Evolutionary conservation across 1,284 basidiomycete genomes (phyloP), one percentile per base, ranked within the genome.

Genomic region (Cryptococcus floricola): DNA sequence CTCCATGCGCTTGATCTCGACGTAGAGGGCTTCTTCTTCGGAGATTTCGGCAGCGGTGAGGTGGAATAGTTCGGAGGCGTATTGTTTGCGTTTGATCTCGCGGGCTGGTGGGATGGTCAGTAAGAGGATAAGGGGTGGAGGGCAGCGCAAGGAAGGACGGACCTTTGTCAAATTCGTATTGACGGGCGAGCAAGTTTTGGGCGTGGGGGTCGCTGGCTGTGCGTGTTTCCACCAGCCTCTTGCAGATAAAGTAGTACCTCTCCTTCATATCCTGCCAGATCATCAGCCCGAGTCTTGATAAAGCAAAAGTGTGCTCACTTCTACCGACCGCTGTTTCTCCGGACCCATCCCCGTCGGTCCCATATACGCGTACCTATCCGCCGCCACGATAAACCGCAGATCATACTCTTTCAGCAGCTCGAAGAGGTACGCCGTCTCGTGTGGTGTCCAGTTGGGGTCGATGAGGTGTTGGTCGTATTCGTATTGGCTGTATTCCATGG

Each of bases 371-470:
- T 96, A 98, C 31, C 96, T 84, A 74, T 98, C 96, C 56, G 88
- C 82, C 12, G 95, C 86, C 59, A 98, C 82, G 69, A 91, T 87
- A 82, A 95, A 98, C 48, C 96, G 84, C 18, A 87, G 80, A 74
- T 98, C 95, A 65, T 89, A 98, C 52, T 88, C 84, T 48, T 84
- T 81, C 18, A 89, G 86, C 14, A 97, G 77, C 6, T 81, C 79
- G 76, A 98, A 95, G 0, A 99, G 81, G 70, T 98, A 93, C 70
- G 92, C 88, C 0, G 96, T 98, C 78, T 98, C 94, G 67, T 94
- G 91, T 63, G 88, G 88, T 0, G 90, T 85, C 96, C 96, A 98
- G 57, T 88, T 86, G 16, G 80, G 80, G 71, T 98, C 93, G 86
- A 63, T 51, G 2, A 98, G 80, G 61, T 87, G 82, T 38, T 83